Base-by-base conservation (phyloP, 371 early-diverging fungal species). In the Haplosporangium sp. region DNA sequence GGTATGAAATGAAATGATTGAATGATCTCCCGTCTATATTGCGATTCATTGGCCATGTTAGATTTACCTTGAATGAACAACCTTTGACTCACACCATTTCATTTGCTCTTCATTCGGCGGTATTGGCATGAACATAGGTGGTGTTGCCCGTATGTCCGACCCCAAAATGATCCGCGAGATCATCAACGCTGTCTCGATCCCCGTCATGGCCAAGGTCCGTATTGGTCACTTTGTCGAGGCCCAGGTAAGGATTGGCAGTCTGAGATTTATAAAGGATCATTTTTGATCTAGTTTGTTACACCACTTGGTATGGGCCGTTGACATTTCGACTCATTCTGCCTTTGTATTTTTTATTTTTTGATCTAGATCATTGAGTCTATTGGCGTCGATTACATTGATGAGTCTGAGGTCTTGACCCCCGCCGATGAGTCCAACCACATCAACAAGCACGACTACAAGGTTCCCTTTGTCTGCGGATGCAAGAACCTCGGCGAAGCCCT, bases 191-290 rank as follows among this genome's bases (percentile, higher is more conserved):
- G 99, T 98, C 64, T 94, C 97, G 40, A 96, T 98, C 83, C 99
- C 99, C 40, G 98, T 98, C 69, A 98, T 98, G 98, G 99, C 98
- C 83, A 98, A 98, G 88, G 96, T 94, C 84, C 94, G 99, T 77
- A 97, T 98, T 73, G 99, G 99, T 61, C 99, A 98, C 91, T 94
- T 97, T 89, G 97, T 98, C 69, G 99, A 98, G 84, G 99, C 98
- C 40, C 86, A 86, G 82, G 86, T 84, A 79, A 73, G 54, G 50
- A 50, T 16, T n/a, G 29, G 29, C 4, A 29, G 29, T 29, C 29
- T 4, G 29, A 29, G 29, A 29, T 29, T 29, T 29, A 29, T 4
- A 29, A 29, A 2, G 29, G 29, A 29, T 29, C 29, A 29, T 29
- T 29, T 29, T 29, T 29, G 29, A 29, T 29, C 29, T 29, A 29